Base-by-base conservation (phyloP, 2,329 filamentous ascomycete genomes). In the Torrubiellomyces zombiae region DNA sequence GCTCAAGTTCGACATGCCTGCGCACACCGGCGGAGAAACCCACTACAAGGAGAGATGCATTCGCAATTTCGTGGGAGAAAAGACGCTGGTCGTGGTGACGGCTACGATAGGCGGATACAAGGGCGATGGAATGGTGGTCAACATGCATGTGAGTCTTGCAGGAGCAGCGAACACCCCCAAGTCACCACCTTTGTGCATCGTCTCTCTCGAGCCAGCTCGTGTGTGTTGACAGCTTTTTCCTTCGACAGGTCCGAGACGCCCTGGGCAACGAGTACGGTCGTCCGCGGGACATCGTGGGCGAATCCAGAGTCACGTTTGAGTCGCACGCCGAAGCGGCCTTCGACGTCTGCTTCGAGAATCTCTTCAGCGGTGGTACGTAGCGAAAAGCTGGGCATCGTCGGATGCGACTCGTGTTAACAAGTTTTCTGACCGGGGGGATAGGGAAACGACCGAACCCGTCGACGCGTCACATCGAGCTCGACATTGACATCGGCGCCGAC, bases 271-370 rank as follows among this genome's bases (percentile, higher is more conserved):
- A 95, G 54, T 94, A 95, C 55, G 83, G 80, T 47, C 71, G 73
- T 32, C 82, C 89, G 26, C 86, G 78, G 56, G 85, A 98, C 45
- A 72, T 95, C 32, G 78, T 74, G 10, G 89, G 89, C 52, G 85
- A 94, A 59, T 78, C 80, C 51, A 73, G 86, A 48, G 85, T 83
- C 50, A 81, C 86, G 25, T 98, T 98, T 51, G 95, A 86, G 23
- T 82, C 85, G 18, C 79, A 89, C 49, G 75, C 75, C 25, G 85
- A 95, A 53, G 79, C 81, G 17, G 79, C 82, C 7, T 94, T 98
- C 45, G 86, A 95, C 45, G 81, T 98, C 26, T 98, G 86, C 65
- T 92, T 94, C 48, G 80, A 91, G 54, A 95, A 94, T 53, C 53
- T 74, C 42, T 61, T 83, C 34, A 67, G 68, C 23, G 64, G 67